phyloP scores from a whole-genome alignment of 2,329 filamentous ascomycete genomes.

The Fusarium albosuccineum region DNA sequence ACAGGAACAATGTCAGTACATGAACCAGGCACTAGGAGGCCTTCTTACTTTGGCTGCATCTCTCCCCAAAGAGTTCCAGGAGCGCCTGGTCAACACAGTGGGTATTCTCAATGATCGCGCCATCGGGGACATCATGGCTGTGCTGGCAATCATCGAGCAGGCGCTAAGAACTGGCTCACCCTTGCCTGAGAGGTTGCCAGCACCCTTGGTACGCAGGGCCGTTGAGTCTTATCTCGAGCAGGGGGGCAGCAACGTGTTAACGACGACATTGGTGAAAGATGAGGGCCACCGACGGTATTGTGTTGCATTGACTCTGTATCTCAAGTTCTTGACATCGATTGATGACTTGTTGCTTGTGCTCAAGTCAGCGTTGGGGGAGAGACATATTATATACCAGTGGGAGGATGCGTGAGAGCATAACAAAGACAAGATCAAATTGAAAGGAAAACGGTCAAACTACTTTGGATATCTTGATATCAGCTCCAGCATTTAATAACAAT shows the following conservation, averaged over 20 bases:
- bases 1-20: slow-evolving; percentile 47
- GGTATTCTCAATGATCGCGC: slow-evolving; percentile 58
- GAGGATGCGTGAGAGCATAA: slow-evolving; percentile 29
- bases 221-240: slow-evolving; percentile 44
- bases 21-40: slow-evolving; percentile 51
- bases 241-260: slow-evolving; percentile 48
- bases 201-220: slow-evolving; percentile 57
- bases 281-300: slow-evolving; percentile 61
- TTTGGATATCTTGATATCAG: too few relatives aligned
- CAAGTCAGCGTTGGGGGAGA: slow-evolving; percentile 59
- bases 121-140: slow-evolving; percentile 65
- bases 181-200: slow-evolving; percentile 61
- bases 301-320: slow-evolving; percentile 58
- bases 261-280: slow-evolving; percentile 52
- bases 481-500: too few relatives aligned
- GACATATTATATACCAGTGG: slow-evolving; percentile 50
- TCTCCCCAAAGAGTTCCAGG: slow-evolving; percentile 56
- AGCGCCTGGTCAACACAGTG: slow-evolving; percentile 52
- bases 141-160: slow-evolving; percentile 61
- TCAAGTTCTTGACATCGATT: slow-evolving; percentile 57
- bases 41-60: slow-evolving; percentile 51
- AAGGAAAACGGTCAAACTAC: too few relatives aligned
- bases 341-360: slow-evolving; percentile 61
- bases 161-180: slow-evolving; percentile 61
- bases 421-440: neutral